Evolutionary conservation across 805 yeast species (phyloP).

Genomic region (Nakazawaea anatomiae): DNA sequence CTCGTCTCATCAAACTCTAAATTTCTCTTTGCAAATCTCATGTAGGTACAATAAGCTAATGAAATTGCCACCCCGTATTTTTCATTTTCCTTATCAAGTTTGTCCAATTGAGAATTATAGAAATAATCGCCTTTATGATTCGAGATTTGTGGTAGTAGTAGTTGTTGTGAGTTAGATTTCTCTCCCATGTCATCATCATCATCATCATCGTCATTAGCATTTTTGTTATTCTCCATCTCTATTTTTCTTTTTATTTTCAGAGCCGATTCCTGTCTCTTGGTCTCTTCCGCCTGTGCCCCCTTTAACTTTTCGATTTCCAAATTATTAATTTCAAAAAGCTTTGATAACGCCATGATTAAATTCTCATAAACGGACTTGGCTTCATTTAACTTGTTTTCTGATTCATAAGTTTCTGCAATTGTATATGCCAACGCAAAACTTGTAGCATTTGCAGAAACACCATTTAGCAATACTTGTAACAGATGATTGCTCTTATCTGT

Average conservation of each 20-base stretch:
- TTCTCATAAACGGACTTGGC: slow-evolving; percentile 44
- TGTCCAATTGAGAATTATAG: slow-evolving; percentile 16
- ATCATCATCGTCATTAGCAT: slow-evolving; percentile 4
- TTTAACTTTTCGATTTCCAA: slow-evolving; percentile 20
- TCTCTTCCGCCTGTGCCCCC: slow-evolving; percentile 11
- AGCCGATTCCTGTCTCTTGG: slow-evolving; percentile 5
- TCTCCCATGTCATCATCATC: slow-evolving; percentile 11
- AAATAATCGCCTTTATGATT: slow-evolving; percentile 11
- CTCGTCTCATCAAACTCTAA: slow-evolving; percentile 69
- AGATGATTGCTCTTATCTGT: slow-evolving; percentile 5
- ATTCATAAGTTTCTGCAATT: slow-evolving; percentile 66
- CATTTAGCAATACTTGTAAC: slow-evolving; percentile 38
- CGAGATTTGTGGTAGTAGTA: neutral
- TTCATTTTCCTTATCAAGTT: slow-evolving; percentile 18
- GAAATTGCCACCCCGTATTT: slow-evolving; percentile 40
- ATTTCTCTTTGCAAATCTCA: slow-evolving; percentile 63
- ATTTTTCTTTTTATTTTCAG: slow-evolving; percentile 10
- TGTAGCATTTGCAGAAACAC: slow-evolving; percentile 58
- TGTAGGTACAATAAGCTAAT: slow-evolving; percentile 57
- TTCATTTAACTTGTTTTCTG: slow-evolving; percentile 41
- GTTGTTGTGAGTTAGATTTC: slow-evolving; percentile 10
- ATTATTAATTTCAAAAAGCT: slow-evolving; percentile 25
- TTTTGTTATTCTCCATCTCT: slow-evolving; percentile 8
- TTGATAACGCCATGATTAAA: slow-evolving; percentile 41
- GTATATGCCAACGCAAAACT: slow-evolving; percentile 64